Evolutionary conservation across 78 protist genomes (phyloP), one percentile per base, ranked within the genome.

Genomic region (Planoprotostelium fungivorum): DNA sequence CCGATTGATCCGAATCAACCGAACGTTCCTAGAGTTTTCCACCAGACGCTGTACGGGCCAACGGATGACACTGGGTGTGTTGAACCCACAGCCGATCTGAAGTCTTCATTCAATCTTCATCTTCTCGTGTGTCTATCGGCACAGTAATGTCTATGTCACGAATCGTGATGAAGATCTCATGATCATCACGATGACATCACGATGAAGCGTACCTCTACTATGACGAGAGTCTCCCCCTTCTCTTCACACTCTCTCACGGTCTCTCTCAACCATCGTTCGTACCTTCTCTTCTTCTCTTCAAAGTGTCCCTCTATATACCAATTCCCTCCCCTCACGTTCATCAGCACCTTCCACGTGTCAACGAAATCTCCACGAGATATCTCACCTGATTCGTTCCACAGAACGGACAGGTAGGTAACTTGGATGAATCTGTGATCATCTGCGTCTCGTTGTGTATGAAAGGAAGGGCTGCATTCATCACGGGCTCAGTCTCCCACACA

Each of bases 31-130:
- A 38, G 25, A 35, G 35, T 0, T 23, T 29, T n/a, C 63, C 35
- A 35, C 86, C 0, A 38, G 29, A 1, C 0, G 0, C 89, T 86
- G 84, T 63, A 38, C 29, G 29, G 85, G 88, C 36, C 1, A 91
- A 34, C 93, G 63, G 1, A 87, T 29, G 16, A 91, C 93, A 31
- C 38, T 31, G 28, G 93, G 93, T 5, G 93, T 91, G 88, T 91
- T 91, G 85, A 87, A 91, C 29, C 93, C 93, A 28, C 84, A 83
- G 29, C 93, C 93, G 34, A 91, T 16, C 88, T 28, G 86, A 5
- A 31, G 25, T 28, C 34, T n/a, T 28, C 34, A 31, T 23, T 23
- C 73, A 51, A 16, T 25, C 5, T 51, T 51, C 73, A 25, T 51
- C 73, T 5, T 51, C 73, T 51, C 5, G 5, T 16, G 73, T 16